Base-by-base conservation (phyloP, 2,329 filamentous ascomycete genomes). In the Laburnicola sp. region DNA sequence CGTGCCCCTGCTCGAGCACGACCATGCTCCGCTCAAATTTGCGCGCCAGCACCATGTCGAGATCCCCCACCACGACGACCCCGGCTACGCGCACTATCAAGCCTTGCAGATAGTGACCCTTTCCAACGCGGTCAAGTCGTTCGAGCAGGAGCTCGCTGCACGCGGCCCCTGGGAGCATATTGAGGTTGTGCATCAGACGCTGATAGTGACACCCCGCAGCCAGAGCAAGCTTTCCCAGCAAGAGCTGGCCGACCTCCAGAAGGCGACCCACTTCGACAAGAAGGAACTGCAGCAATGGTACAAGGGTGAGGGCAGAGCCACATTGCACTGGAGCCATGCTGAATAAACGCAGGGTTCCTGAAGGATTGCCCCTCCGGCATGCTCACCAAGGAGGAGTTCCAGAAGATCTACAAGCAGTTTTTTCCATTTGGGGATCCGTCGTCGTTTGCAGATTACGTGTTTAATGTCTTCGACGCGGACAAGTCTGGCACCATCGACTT, bases 281-380 rank as follows among this genome's bases (percentile, higher is more conserved):
- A 97, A 97, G 81, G 94, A 99, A 77, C 77, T 99, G 72, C 94
- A 99, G 75, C 93, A 97, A 86, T 99, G 94, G 94, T 97, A 99
- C 78, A 97, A 97, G 83, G 94, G 94, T 96, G 76, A 50, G 23
- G 10, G 25, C 31, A 38, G 27, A 32, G 7, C 6, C 11, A 21
- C 30, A 6, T 6, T 44, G 37, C 34, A 23, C 6, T 2, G 23
- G 34, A 22, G 8, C 23, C 34, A 48, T 38, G 51, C 63, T 72
- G 58, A 71, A 41, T 46, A 47, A 27, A 48, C 23, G 45, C 56
- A 97, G 93, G 93, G 59, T 97, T 99, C 79, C 82, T 97, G 56
- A 97, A 97, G 80, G 94, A 99, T 76, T 99, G 94, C 76, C 94
- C 94, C 3, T 92, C 89, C 35, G 94, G 94, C 74, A 96, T 91